A percentile compares a stretch with the other conserved stretches of the same genome.
phyloP scores from a whole-genome alignment of 2,329 filamentous ascomycete species.

The Epichloe coenophiala region DNA sequence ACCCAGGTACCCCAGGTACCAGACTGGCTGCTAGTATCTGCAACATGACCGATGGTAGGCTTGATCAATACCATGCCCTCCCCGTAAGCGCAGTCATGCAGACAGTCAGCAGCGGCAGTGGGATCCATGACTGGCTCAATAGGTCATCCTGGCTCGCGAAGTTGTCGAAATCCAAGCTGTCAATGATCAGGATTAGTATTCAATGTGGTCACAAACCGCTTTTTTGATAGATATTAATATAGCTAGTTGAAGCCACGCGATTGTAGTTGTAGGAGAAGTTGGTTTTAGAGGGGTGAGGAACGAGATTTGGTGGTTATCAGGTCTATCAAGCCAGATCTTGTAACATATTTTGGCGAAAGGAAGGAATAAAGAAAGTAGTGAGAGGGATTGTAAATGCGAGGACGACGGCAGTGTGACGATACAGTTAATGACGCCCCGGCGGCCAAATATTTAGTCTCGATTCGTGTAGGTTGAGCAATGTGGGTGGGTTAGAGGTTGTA shows the following conservation, averaged over 20 bases:
- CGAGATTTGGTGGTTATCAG: background rate
- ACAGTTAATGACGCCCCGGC: no score
- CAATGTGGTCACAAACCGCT: constrained; percentile 18
- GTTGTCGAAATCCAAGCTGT: constrained; percentile 9
- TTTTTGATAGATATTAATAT: background rate
- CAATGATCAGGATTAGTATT: constrained; percentile 16
- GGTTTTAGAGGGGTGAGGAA: background rate
- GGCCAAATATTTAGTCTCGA: no score
- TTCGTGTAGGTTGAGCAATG: background rate
- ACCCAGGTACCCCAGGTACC: constrained; percentile 63
- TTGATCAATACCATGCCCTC: constrained; percentile 64
- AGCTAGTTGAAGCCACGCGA: background rate
- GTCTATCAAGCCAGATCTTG: no score
- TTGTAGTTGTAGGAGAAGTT: background rate
- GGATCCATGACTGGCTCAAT: constrained; percentile 39
- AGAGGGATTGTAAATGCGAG: background rate
- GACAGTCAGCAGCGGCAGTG: constrained; percentile 32
- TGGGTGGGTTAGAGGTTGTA: background rate
- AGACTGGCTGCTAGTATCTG: constrained; percentile 49
- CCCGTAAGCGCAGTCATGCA: constrained; percentile 55
- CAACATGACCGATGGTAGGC: constrained; percentile 41
- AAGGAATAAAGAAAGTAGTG: background rate
- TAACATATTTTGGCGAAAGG: background rate
- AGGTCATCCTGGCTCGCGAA: constrained; percentile 23
- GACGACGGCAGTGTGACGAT: background rate